A percentile compares a stretch with the other conserved stretches of the same genome.
These are phyloP conservation scores for Brettanomyces anomalus DNA, from an alignment of 805 yeast species.

Conservation along the genomic window DNA sequence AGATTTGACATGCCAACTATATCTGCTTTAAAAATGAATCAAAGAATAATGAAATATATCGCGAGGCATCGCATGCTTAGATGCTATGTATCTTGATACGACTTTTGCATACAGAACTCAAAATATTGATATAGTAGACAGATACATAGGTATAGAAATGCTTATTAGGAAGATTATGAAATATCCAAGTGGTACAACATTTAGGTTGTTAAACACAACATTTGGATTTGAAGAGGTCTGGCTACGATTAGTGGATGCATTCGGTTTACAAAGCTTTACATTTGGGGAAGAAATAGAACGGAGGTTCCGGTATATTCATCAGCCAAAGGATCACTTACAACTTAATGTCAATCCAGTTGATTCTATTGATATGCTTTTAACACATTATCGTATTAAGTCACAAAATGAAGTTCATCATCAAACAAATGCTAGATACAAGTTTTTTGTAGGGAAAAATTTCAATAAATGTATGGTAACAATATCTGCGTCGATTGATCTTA, in stretches of 20 bases:
- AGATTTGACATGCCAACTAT: slow-evolving; percentile 8
- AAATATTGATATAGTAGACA: slow-evolving; percentile 9
- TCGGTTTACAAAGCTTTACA: slow-evolving; percentile 1
- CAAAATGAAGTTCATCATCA: background rate
- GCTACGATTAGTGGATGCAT: slow-evolving; percentile 5
- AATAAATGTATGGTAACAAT: slow-evolving; percentile 3
- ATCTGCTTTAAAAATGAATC: slow-evolving; percentile 3
- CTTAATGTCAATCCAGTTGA: slow-evolving; percentile 3
- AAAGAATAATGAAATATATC: slow-evolving; percentile 3
- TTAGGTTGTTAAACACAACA: slow-evolving; percentile 6
- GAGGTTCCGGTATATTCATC: background rate
- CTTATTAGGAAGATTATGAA: slow-evolving; percentile 4
- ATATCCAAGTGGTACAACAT: slow-evolving; percentile 12
- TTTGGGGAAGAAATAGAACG: background rate
- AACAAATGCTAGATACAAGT: background rate
- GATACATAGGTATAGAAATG: slow-evolving; percentile 7
- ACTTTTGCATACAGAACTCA: slow-evolving; percentile 10
- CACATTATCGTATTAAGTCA: background rate
- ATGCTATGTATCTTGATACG: slow-evolving; percentile 13
- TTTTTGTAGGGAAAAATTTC: background rate
- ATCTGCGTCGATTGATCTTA: slow-evolving; percentile 8
- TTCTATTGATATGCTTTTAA: background rate
- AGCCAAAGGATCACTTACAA: slow-evolving; percentile 3
- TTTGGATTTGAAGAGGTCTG: slow-evolving; percentile 18
- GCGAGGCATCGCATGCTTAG: slow-evolving; percentile 3